phyloP scores from a whole-genome alignment of 805 yeast species.

The Candida verbasci region DNA sequence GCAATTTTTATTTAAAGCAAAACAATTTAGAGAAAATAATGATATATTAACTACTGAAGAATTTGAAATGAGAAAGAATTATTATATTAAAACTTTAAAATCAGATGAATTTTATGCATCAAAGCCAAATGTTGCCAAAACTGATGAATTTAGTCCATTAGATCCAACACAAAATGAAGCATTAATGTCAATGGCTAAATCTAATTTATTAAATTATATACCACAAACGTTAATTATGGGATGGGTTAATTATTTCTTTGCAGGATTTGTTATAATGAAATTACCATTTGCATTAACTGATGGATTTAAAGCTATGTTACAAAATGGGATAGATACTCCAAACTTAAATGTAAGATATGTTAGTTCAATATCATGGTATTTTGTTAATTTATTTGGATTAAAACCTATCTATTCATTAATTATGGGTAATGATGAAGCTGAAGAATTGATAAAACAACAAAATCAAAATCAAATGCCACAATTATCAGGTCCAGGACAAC shows the following conservation, averaged over 20 bases:
- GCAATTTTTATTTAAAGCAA: conserved; percentile 58
- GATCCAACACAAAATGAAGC: conserved; percentile 73
- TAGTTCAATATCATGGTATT: conserved; percentile 92
- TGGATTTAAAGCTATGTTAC: conserved; percentile 89
- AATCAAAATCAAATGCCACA: conserved; percentile 36
- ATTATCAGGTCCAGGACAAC: conserved; percentile 53
- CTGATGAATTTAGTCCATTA: conserved; percentile 51
- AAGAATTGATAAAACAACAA: conserved; percentile 37
- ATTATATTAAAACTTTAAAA: conserved; percentile 44
- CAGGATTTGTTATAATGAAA: conserved; percentile 75
- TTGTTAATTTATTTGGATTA: conserved; percentile 80
- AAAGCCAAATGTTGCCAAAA: conserved; percentile 16
- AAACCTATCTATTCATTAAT: conserved; percentile 72
- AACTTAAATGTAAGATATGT: conserved; percentile 92
- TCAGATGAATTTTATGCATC: conserved; percentile 51
- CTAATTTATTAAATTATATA: conserved; percentile 74
- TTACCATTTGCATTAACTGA: conserved; percentile 89
- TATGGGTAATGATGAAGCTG: conserved; percentile 49
- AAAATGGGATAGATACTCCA: conserved; percentile 76
- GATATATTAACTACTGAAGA: conserved; percentile 47
- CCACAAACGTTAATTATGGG: conserved; percentile 95
- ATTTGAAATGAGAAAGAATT: conserved; percentile 49
- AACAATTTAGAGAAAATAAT: conserved; percentile 52
- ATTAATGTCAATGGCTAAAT: conserved; percentile 72
- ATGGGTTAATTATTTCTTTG: conserved; percentile 91